Evolutionary conservation across 176 grass and related monocot species (phyloP).

Genomic region (Avena eriantha): DNA sequence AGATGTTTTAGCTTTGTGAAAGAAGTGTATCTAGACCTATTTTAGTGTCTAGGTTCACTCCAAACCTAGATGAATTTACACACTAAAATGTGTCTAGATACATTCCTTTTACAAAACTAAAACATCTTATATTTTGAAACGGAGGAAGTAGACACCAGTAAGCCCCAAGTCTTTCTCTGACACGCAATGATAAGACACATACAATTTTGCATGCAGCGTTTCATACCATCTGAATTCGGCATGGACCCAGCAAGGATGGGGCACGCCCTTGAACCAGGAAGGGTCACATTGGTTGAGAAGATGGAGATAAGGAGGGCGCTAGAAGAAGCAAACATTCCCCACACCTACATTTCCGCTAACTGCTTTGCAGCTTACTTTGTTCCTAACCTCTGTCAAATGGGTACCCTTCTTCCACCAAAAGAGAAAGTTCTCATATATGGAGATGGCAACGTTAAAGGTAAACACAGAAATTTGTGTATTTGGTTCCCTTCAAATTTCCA

Average conservation of each 20-base stretch:
- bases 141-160: no score
- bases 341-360: constrained; percentile 64
- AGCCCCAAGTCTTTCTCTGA: no score
- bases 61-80: no score
- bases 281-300: constrained; percentile 49
- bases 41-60: no score
- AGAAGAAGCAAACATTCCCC: constrained; percentile 59
- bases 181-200: background rate
- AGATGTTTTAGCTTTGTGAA: no score
- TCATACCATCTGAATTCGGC: constrained; percentile 74
- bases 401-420: constrained; percentile 57
- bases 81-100: no score
- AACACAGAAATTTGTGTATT: background rate
- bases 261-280: constrained; percentile 60
- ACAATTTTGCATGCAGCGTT: constrained; percentile 46
- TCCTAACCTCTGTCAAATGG: constrained; percentile 49
- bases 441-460: constrained; percentile 57
- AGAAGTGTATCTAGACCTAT: no score
- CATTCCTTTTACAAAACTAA: no score
- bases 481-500: background rate
- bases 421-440: constrained; percentile 53
- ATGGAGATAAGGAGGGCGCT: constrained; percentile 57
- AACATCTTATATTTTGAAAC: no score
- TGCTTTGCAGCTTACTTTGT: constrained; percentile 45
- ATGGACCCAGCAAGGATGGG: constrained; percentile 60